Conservation (phyloP, 148 eudicot genomes). For the Tetragonia tetragonoides region DNA sequence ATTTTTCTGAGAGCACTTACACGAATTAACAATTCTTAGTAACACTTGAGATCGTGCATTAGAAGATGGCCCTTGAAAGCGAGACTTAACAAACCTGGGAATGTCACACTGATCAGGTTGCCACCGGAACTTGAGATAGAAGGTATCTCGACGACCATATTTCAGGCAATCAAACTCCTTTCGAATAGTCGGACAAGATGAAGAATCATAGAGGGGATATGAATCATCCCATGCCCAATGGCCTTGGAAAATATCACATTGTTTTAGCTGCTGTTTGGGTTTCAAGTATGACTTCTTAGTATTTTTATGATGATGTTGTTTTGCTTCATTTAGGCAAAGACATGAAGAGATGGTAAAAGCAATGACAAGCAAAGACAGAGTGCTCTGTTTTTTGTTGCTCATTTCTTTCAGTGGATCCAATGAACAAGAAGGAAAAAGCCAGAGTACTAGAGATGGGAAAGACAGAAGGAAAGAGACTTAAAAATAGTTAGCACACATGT, state of each 20-base stretch:
- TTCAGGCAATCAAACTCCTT: constrained; percentile 38
- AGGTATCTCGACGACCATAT: constrained; percentile 36
- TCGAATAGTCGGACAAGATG: constrained; percentile 31
- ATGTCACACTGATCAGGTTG: constrained; percentile 41
- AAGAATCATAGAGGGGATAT: constrained; percentile 37
- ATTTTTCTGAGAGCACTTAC: too few species aligned
- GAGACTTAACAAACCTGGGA: constrained; percentile 28
- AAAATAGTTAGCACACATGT: too few species aligned
- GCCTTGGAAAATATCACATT: constrained; percentile 31
- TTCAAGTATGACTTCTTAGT: neutral
- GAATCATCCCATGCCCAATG: constrained; percentile 35
- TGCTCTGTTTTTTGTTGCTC: constrained; percentile 17
- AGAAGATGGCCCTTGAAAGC: too few species aligned
- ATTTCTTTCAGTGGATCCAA: neutral
- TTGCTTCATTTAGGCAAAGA: constrained; percentile 18
- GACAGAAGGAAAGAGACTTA: too few species aligned
- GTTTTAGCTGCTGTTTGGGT: constrained; percentile 2
- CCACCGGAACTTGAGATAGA: constrained; percentile 43
- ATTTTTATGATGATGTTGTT: neutral
- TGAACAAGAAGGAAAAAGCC: too few species aligned
- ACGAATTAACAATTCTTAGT: too few species aligned
- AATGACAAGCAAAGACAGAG: neutral
- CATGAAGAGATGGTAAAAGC: constrained; percentile 15
- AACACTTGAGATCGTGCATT: too few species aligned
- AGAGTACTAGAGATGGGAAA: too few species aligned